A percentile compares a stretch with the other conserved stretches of the same genome.
phyloP scores from a whole-genome alignment of 2,329 filamentous ascomycete genomes.

The Diaporthe citri region DNA sequence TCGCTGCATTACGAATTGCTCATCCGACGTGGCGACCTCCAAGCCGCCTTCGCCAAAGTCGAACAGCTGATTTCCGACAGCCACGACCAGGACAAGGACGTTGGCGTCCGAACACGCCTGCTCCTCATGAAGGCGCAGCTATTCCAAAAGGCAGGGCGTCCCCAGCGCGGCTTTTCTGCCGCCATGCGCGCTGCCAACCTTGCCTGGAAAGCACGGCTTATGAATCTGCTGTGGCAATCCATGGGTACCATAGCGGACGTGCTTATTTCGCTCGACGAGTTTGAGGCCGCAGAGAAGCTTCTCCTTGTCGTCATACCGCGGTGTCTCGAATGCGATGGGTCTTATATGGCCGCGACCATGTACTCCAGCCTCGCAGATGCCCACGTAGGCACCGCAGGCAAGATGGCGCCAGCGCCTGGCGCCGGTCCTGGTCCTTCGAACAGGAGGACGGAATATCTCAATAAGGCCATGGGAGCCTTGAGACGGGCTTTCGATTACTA shows the following conservation, averaged over 20 bases:
- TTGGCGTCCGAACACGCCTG: conserved; percentile 77
- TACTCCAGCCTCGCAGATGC: conserved; percentile 82
- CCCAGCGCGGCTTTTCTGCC: conserved; percentile 82
- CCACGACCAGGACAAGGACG: conserved; percentile 61
- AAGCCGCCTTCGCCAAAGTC: conserved; percentile 62
- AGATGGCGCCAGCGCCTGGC: conserved; percentile 45
- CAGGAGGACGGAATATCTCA: conserved; percentile 68
- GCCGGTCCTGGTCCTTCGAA: conserved; percentile 51
- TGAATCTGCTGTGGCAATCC: conserved; percentile 80
- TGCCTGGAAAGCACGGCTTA: conserved; percentile 76
- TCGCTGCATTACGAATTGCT: conserved; percentile 66
- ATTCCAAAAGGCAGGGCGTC: conserved; percentile 75
- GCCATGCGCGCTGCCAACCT: conserved; percentile 81
- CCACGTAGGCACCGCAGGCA: conserved; percentile 81
- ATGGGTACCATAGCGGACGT: conserved; percentile 76
- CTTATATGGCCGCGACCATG: conserved; percentile 71
- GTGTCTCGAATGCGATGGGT: conserved; percentile 78
- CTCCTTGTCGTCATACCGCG: conserved; percentile 80
- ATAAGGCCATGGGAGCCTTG: conserved; percentile 70
- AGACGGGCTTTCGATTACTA: conserved; percentile 75
- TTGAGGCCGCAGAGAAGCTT: conserved; percentile 73
- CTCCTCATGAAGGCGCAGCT: conserved; percentile 80
- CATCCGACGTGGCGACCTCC: conserved; percentile 60
- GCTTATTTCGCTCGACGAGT: conserved; percentile 78
- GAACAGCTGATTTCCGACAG: conserved; percentile 58